Conservation (phyloP, 371 early-diverging fungal genomes). For the Mortierella sp. region DNA sequence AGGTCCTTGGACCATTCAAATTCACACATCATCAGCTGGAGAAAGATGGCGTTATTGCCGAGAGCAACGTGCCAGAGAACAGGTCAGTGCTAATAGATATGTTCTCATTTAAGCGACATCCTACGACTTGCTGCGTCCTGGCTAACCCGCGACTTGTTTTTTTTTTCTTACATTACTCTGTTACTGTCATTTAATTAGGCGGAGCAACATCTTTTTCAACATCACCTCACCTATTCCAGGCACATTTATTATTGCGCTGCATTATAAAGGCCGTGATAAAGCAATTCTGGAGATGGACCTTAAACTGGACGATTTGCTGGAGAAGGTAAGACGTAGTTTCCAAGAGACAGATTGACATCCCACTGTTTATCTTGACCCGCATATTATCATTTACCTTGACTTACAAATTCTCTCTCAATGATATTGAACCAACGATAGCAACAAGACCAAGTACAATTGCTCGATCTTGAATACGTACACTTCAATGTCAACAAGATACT, state of each 20-base stretch:
- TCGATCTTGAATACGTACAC: constrained; percentile 95
- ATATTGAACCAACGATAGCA: constrained; percentile 68
- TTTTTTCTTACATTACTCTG: neutral
- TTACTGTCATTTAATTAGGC: constrained; percentile 59
- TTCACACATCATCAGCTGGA: constrained; percentile 89
- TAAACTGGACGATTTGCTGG: constrained; percentile 93
- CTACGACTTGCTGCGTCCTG: neutral
- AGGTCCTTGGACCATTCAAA: constrained; percentile 77
- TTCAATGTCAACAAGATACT: constrained; percentile 72
- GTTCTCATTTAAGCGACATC: no score
- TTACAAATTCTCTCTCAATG: neutral
- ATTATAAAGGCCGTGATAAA: constrained; percentile 93
- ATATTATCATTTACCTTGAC: constrained; percentile 3
- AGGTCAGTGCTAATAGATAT: constrained; percentile 56
- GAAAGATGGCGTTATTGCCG: constrained; percentile 92
- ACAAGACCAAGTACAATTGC: constrained; percentile 87
- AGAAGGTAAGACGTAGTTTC: constrained; percentile 69
- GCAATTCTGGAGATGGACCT: constrained; percentile 96
- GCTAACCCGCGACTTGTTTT: no score
- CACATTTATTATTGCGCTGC: constrained; percentile 90
- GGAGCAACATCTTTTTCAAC: constrained; percentile 90
- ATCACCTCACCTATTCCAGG: constrained; percentile 90
- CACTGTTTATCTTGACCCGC: neutral
- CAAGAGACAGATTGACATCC: neutral
- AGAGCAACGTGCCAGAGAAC: constrained; percentile 93